phyloP scores from a whole-genome alignment of 1,139 yeast genomes.

The Blastobotrys persicus region DNA sequence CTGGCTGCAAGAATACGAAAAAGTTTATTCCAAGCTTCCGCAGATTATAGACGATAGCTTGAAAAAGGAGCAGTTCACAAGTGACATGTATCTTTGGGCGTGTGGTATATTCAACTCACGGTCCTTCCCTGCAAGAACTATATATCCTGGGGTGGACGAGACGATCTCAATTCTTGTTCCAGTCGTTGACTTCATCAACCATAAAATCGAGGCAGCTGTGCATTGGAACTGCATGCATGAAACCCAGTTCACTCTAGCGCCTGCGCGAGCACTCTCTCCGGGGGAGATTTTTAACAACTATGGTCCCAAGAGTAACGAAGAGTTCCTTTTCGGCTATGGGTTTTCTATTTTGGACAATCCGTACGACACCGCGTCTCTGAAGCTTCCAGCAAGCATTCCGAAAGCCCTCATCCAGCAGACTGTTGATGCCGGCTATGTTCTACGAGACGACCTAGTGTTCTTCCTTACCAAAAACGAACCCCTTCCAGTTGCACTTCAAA shows the following conservation, averaged over 20 bases:
- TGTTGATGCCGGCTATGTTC: slow-evolving; percentile 9
- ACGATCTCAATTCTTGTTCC: slow-evolving; percentile 58
- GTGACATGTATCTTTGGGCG: slow-evolving; percentile 66
- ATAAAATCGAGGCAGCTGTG: slow-evolving; percentile 58
- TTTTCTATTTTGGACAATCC: slow-evolving; percentile 61
- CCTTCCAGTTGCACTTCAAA: slow-evolving; percentile 23
- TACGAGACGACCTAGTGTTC: slow-evolving; percentile 22
- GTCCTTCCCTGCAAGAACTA: slow-evolving; percentile 64
- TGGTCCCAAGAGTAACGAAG: slow-evolving; percentile 85
- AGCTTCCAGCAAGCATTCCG: slow-evolving; percentile 23
- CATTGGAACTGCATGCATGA: slow-evolving; percentile 51
- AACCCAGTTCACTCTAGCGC: slow-evolving; percentile 31
- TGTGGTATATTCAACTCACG: slow-evolving; percentile 67
- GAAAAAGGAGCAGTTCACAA: slow-evolving; percentile 17
- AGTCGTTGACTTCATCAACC: slow-evolving; percentile 74
- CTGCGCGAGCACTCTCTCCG: slow-evolving; percentile 25
- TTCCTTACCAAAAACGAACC: slow-evolving; percentile 23
- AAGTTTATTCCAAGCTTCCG: slow-evolving; percentile 15
- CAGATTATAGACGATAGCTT: neutral
- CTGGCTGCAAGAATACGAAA: slow-evolving; percentile 36
- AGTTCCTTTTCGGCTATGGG: slow-evolving; percentile 59
- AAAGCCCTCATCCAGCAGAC: slow-evolving; percentile 5
- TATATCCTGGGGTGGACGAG: slow-evolving; percentile 32
- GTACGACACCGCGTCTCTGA: slow-evolving; percentile 61
- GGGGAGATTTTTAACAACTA: slow-evolving; percentile 68